A percentile compares a stretch with the other conserved stretches of the same genome.
Evolutionary conservation across 192 early-diverging fungal genomes (phyloP).

Genomic region (Backusella tarrabulga): DNA sequence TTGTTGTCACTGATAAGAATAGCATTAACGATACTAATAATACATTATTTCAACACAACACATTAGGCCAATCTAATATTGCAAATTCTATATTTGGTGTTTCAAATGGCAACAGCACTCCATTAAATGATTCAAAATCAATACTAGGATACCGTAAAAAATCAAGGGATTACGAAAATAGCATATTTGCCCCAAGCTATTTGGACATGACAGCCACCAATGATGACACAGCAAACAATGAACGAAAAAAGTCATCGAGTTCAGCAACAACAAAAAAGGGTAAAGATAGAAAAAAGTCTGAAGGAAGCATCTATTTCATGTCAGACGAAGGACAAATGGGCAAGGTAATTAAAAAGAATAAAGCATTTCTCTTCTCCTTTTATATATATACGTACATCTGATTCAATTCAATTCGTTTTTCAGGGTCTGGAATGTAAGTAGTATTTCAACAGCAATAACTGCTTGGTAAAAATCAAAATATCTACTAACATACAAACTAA

Average conservation of each 20-base stretch:
- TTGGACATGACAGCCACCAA: background rate
- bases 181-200: background rate
- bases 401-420: background rate
- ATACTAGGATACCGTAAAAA: constrained; percentile 1
- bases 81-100: background rate
- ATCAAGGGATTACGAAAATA: constrained; percentile 17
- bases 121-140: constrained; percentile 4
- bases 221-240: background rate
- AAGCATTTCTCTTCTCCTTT: background rate
- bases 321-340: constrained; percentile 6
- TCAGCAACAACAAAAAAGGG: constrained; percentile 9
- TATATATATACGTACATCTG: background rate
- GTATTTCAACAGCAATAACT: background rate
- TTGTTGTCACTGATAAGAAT: background rate
- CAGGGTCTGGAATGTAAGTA: constrained; percentile 1
- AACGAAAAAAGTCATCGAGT: background rate
- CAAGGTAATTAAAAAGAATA: background rate
- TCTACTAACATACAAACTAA: background rate
- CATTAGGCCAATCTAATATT: background rate
- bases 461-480: background rate
- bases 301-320: constrained; percentile 11
- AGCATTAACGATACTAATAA: background rate
- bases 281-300: constrained; percentile 20
- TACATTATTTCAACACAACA: background rate
- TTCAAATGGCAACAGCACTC: background rate